Evolutionary conservation across 768 basidiomycete species (phyloP).

Genomic region (Psilocybe tampanensis): DNA sequence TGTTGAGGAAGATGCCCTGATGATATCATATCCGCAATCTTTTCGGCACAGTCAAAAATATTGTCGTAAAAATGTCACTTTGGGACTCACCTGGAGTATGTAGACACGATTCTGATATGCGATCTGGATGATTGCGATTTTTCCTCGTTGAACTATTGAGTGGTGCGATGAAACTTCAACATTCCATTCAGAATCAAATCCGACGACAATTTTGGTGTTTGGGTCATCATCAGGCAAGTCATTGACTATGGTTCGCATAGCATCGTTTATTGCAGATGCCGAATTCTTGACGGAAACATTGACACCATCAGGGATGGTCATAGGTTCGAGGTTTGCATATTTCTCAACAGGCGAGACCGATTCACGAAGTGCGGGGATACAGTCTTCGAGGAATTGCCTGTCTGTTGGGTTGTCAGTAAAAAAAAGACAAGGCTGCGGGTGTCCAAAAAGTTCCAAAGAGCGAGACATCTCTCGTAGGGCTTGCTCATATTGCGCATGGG

Average conservation of each 20-base stretch:
- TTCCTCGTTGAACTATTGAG: constrained; percentile 2
- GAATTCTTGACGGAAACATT: constrained; percentile 12
- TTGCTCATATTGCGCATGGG: constrained; percentile 26
- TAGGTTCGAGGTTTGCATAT: constrained; percentile 19
- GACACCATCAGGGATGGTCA: constrained; percentile 12
- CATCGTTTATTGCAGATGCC: constrained; percentile 16
- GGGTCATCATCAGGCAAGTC: neutral
- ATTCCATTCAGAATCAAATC: constrained; percentile 23
- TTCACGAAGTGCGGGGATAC: constrained; percentile 21
- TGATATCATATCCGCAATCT: constrained; percentile 17
- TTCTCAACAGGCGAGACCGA: constrained; percentile 26
- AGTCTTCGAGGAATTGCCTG: constrained; percentile 19
- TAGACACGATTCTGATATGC: constrained; percentile 14
- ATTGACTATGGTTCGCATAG: constrained; percentile 7
- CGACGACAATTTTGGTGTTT: constrained; percentile 6
- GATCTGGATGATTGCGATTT: constrained; percentile 19
- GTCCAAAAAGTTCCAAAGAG: constrained; percentile 17
- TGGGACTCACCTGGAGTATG: constrained; percentile 19
- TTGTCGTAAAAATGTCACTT: neutral
- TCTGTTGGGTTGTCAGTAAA: constrained; percentile 23
- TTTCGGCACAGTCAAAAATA: neutral
- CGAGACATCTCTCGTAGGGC: constrained; percentile 17
- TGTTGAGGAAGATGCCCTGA: constrained; percentile 8
- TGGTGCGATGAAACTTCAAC: constrained; percentile 9
- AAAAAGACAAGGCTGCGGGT: constrained; percentile 5